A percentile compares a stretch with the other conserved stretches of the same genome.
Conservation (phyloP, 352 stramenopile species). For the Pythium pyrilobum region DNA sequence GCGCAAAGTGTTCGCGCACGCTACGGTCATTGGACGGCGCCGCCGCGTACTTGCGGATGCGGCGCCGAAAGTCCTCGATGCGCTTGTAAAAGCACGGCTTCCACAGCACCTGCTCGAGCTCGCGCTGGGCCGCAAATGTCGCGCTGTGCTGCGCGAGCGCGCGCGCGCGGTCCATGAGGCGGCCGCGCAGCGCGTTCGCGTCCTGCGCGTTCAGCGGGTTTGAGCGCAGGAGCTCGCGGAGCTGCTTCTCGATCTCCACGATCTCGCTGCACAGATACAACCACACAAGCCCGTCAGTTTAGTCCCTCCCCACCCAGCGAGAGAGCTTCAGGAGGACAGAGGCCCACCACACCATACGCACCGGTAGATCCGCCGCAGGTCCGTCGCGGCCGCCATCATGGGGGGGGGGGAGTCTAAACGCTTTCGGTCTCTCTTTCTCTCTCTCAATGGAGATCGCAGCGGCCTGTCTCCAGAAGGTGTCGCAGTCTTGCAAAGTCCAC, state of each 20-base stretch:
- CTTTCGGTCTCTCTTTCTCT: too few species aligned
- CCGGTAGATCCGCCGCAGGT: slow-evolving; percentile 34
- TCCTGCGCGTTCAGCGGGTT: slow-evolving; percentile 58
- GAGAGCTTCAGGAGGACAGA: background rate
- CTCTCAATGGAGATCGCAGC: too few species aligned
- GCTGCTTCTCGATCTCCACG: slow-evolving; percentile 61
- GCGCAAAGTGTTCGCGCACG: slow-evolving; percentile 74
- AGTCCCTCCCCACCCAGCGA: too few species aligned
- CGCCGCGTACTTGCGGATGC: slow-evolving; percentile 83
- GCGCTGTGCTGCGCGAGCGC: slow-evolving; percentile 37
- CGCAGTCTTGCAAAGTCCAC: too few species aligned
- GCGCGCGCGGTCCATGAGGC: slow-evolving; percentile 48
- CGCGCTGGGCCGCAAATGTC: slow-evolving; percentile 51
- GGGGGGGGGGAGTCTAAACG: background rate
- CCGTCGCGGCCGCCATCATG: background rate
- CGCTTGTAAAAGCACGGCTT: slow-evolving; percentile 90
- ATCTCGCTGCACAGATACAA: slow-evolving; percentile 68
- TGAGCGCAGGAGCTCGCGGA: slow-evolving; percentile 61
- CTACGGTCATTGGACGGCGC: slow-evolving; percentile 54
- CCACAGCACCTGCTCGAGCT: slow-evolving; percentile 83
- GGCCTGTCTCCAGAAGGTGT: too few species aligned
- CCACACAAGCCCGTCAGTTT: too few species aligned
- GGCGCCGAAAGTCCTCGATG: slow-evolving; percentile 86
- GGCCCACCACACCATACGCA: slow-evolving; percentile 10
- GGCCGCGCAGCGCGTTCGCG: slow-evolving; percentile 47